Conservation (phyloP, 257 asterid species). For the Solanum ahanhuiri region DNA sequence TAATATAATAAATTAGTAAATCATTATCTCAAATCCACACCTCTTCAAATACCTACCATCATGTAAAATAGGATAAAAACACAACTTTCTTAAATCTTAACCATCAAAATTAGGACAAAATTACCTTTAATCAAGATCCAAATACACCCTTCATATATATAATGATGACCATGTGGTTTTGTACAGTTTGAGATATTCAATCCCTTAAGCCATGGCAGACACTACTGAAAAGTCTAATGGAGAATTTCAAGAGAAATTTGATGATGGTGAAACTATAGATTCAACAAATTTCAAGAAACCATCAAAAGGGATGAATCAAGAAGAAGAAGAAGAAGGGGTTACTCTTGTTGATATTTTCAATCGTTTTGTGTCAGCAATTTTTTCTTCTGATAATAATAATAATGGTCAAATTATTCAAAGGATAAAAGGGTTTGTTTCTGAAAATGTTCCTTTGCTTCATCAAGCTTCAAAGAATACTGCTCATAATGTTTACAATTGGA, state of each 20-base stretch:
- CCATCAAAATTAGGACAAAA: not conserved
- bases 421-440: constrained; percentile 34
- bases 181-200: not conserved
- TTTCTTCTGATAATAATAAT: constrained; percentile 31
- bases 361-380: constrained; percentile 38
- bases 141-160: not conserved
- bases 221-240: not conserved
- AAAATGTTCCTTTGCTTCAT: constrained; percentile 52
- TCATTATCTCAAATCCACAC: not conserved
- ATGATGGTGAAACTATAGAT: not conserved
- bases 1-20: not conserved
- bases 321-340: constrained; percentile 6
- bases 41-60: not conserved
- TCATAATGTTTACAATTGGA: constrained; percentile 41
- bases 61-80: not conserved
- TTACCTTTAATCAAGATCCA: not conserved
- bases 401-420: constrained; percentile 31
- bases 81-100: not conserved
- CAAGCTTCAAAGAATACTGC: constrained; percentile 53
- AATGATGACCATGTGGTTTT: not conserved
- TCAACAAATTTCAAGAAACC: not conserved
- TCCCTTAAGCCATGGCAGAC: not conserved
- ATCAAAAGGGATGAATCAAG: not conserved
- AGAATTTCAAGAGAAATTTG: not conserved
- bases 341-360: constrained; percentile 42